Evolutionary conservation across 306 rosid genomes (phyloP).

Genomic region (cucumber (Cucumis sativus)): DNA sequence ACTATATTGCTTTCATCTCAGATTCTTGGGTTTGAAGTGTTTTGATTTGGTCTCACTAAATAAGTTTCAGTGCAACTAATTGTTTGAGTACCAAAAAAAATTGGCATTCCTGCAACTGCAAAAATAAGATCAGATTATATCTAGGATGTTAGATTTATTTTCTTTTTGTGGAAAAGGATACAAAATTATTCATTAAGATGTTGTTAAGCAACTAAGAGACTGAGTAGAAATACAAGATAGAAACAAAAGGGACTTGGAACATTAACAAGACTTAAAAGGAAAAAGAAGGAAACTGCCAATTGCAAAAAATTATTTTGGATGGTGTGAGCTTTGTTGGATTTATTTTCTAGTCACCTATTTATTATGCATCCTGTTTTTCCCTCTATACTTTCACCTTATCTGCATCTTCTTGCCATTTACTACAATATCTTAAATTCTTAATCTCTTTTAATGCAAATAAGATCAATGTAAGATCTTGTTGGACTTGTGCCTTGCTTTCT

Average conservation of each 20-base stretch:
- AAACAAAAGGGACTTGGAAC: no score
- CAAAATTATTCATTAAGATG: no score
- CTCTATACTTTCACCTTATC: background rate
- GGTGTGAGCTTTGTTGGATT: no score
- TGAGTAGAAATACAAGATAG: no score
- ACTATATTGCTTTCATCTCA: background rate
- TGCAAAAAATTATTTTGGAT: no score
- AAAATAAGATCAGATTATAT: background rate
- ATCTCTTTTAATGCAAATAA: background rate
- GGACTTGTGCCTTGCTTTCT: background rate
- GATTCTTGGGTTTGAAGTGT: background rate
- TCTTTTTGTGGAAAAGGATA: no score
- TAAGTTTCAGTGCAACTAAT: background rate
- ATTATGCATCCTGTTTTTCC: background rate
- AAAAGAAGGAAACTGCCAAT: no score
- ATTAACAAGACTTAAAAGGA: no score
- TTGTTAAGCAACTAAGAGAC: no score
- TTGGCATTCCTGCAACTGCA: background rate
- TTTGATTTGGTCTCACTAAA: background rate
- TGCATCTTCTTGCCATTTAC: background rate
- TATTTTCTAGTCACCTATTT: no score
- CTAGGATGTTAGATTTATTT: background rate
- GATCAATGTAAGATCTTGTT: background rate
- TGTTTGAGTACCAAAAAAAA: background rate
- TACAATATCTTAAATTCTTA: background rate